Conservation (phyloP, 257 asterid genomes). For the Sherardia arvensis region DNA sequence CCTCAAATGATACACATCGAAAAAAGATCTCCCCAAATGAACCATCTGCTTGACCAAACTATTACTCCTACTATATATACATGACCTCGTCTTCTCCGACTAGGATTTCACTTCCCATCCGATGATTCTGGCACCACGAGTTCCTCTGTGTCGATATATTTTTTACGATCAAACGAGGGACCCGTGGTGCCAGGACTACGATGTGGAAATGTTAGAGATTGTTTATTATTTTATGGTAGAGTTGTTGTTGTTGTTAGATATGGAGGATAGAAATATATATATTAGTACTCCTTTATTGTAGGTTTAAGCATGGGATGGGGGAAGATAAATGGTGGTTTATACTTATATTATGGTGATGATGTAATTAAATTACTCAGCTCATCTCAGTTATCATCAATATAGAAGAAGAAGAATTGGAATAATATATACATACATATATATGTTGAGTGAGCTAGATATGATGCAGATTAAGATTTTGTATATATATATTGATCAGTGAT, state of each 20-base stretch:
- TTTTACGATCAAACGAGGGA: conserved; percentile 12
- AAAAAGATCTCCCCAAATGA: background rate
- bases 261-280: conserved; percentile 6
- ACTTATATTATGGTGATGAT: conserved; percentile 3
- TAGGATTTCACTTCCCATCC: background rate
- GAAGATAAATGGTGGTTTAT: background rate
- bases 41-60: background rate
- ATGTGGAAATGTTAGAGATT: conserved; percentile 7
- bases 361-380: conserved; percentile 3
- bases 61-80: background rate
- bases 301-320: conserved; percentile 4
- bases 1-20: conserved; percentile 9
- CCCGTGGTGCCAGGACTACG: background rate
- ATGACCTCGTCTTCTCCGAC: background rate
- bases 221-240: background rate
- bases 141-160: conserved; percentile 22
- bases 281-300: conserved; percentile 4
- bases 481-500: background rate
- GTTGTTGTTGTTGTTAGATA: background rate
- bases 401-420: background rate
- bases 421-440: background rate
- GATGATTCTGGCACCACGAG: conserved; percentile 7
- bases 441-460: conserved; percentile 1
- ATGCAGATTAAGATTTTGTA: background rate
- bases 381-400: conserved; percentile 1